phyloP scores from a whole-genome alignment of 2,329 filamentous ascomycete genomes.

The Ceratocystis alfenasii region DNA sequence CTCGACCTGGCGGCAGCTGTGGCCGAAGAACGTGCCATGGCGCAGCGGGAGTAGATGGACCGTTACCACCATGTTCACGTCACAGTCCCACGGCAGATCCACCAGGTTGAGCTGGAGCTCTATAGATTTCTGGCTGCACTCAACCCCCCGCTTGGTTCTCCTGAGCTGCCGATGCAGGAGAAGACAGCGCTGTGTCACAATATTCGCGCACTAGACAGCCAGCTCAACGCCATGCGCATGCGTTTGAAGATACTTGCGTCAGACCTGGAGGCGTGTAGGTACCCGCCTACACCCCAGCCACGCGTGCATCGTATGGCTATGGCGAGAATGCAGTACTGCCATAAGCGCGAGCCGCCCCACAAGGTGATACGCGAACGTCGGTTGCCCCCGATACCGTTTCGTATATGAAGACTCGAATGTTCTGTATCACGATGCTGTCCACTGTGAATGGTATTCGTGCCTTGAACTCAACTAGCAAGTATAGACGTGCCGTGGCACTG shows the following conservation, averaged over 20 bases:
- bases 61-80: slow-evolving; percentile 13
- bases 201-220: neutral
- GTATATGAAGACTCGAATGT: neutral
- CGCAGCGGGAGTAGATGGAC: slow-evolving; percentile 17
- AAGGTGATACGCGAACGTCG: neutral
- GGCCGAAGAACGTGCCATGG: slow-evolving; percentile 15
- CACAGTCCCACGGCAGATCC: neutral
- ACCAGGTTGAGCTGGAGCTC: neutral
- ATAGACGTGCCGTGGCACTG: too few relatives aligned
- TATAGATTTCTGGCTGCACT: neutral
- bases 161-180: neutral
- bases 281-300: neutral
- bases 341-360: neutral
- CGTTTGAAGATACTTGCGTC: neutral
- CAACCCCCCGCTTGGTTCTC: neutral
- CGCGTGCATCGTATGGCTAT: slow-evolving; percentile 1
- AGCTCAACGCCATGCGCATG: neutral
- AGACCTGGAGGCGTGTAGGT: neutral
- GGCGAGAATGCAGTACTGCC: neutral
- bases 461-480: too few relatives aligned
- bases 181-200: neutral
- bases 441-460: too few relatives aligned
- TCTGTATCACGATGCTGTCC: neutral
- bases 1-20: slow-evolving; percentile 6
- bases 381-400: slow-evolving; percentile 3